A percentile compares a stretch with the other conserved stretches of the same genome.
Conservation (phyloP, 768 basidiomycete genomes). For the Boletus edulis region DNA sequence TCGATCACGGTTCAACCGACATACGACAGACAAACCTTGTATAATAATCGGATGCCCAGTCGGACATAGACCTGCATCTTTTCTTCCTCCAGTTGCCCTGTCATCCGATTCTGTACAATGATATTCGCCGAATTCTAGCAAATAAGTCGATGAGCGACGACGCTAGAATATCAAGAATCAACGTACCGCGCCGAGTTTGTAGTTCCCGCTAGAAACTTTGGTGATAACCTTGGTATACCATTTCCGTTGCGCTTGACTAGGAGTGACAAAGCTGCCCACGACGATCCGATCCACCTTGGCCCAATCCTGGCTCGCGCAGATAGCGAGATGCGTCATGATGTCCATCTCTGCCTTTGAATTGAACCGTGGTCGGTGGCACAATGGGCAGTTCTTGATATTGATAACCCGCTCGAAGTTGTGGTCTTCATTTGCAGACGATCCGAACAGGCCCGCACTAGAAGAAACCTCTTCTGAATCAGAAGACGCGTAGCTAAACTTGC, state of each 20-base stretch:
- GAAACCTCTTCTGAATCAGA: slow-evolving; percentile 46
- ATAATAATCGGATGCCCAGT: slow-evolving; percentile 87
- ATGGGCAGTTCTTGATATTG: slow-evolving; percentile 91
- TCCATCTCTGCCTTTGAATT: slow-evolving; percentile 88
- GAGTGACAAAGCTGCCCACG: slow-evolving; percentile 92
- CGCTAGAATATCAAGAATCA: neutral
- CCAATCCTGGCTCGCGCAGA: slow-evolving; percentile 95
- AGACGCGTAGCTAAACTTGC: slow-evolving; percentile 40
- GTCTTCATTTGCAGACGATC: slow-evolving; percentile 20
- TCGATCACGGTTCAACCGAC: neutral
- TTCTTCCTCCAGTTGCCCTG: slow-evolving; percentile 93
- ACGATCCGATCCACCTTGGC: slow-evolving; percentile 83
- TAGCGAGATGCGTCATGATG: slow-evolving; percentile 94
- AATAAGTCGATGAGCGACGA: neutral
- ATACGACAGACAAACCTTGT: slow-evolving; percentile 54
- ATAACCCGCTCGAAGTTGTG: slow-evolving; percentile 78
- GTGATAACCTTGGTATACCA: slow-evolving; percentile 91
- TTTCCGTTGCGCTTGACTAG: slow-evolving; percentile 93
- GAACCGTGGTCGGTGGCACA: slow-evolving; percentile 87
- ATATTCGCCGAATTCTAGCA: slow-evolving; percentile 93
- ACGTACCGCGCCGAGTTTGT: slow-evolving; percentile 83
- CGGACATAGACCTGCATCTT: slow-evolving; percentile 97
- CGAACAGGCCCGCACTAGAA: slow-evolving; percentile 4
- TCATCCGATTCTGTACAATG: slow-evolving; percentile 91
- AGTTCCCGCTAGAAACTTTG: slow-evolving; percentile 84